Percentiles rank a stretch among this genome's conserved stretches.
Conservation (phyloP, 106 monocot genomes). For the Dendrobium nobile region DNA sequence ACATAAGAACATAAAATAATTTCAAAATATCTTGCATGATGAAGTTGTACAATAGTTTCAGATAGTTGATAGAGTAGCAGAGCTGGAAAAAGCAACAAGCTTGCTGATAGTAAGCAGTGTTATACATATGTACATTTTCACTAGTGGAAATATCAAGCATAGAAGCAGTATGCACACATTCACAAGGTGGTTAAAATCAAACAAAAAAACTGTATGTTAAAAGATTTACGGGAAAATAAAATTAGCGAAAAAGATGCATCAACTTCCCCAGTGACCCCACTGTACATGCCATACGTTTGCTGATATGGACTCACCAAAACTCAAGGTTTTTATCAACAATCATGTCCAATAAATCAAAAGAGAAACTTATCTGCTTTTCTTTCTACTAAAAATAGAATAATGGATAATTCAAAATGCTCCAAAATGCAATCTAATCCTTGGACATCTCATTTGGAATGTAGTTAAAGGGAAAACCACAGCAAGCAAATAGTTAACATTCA, state of each 20-base stretch:
- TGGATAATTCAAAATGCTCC: not conserved
- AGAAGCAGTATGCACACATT: not conserved
- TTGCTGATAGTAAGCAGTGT: not conserved
- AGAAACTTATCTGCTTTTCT: not conserved
- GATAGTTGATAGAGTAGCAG: not conserved
- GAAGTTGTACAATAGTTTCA: not conserved
- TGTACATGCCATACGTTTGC: not conserved
- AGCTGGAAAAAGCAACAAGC: not conserved
- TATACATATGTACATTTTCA: not conserved
- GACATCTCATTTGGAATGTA: not conserved
- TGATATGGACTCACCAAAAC: not conserved
- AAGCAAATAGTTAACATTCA: not conserved
- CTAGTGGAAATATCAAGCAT: not conserved
- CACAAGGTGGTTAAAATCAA: not conserved
- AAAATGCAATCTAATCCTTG: not conserved
- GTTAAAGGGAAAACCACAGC: not conserved
- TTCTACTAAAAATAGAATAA: not conserved
- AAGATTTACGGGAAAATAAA: not conserved
- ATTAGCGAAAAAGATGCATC: not conserved
- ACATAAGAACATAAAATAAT: conserved; percentile 8
- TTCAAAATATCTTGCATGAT: not conserved
- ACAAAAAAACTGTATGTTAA: not conserved
- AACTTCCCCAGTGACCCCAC: not conserved
- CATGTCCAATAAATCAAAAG: not conserved
- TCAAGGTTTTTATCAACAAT: not conserved